Evolutionary conservation across 2,329 filamentous ascomycete species (phyloP).

Genomic region (Fragosphaeria purpurea): DNA sequence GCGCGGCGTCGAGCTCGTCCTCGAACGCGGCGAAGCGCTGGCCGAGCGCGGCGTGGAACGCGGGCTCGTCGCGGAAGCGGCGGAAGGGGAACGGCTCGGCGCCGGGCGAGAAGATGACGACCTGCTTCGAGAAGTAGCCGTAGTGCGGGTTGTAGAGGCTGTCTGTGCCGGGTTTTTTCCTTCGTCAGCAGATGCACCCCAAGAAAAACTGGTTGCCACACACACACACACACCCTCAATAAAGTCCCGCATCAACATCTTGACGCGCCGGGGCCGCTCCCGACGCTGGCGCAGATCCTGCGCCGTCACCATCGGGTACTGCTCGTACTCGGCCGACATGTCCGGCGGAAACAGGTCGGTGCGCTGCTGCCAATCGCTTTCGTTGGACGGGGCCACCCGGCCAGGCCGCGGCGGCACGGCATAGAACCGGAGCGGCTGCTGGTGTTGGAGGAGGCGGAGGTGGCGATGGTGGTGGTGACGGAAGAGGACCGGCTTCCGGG

Average conservation of each 20-base stretch:
- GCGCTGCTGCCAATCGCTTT: constrained; percentile 79
- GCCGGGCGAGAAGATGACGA: constrained; percentile 88
- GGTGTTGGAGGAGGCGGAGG: constrained; percentile 13
- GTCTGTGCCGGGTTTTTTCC: constrained; percentile 40
- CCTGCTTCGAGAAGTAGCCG: constrained; percentile 93
- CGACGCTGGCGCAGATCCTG: constrained; percentile 60
- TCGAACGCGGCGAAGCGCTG: constrained; percentile 84
- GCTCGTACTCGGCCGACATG: constrained; percentile 67
- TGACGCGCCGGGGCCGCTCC: constrained; percentile 75
- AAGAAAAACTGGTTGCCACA: no score
- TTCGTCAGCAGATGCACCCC: not conserved
- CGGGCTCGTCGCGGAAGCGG: constrained; percentile 67
- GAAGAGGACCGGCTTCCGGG: no score
- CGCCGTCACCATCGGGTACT: constrained; percentile 79
- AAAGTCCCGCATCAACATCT: constrained; percentile 96
- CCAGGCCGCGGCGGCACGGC: constrained; percentile 3
- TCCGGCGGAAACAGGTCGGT: constrained; percentile 66
- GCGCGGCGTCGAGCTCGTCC: constrained; percentile 66
- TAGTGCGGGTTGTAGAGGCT: constrained; percentile 91
- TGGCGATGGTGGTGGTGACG: no score
- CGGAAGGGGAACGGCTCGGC: constrained; percentile 86
- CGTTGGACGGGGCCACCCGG: constrained; percentile 30
- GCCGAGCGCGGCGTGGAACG: constrained; percentile 69
- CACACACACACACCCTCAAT: constrained; percentile 59
- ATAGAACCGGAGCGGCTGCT: constrained; percentile 14